Evolutionary conservation across 1,284 basidiomycete genomes (phyloP), one percentile per base, ranked within the genome.

Genomic region (Omphalotus olearius): DNA sequence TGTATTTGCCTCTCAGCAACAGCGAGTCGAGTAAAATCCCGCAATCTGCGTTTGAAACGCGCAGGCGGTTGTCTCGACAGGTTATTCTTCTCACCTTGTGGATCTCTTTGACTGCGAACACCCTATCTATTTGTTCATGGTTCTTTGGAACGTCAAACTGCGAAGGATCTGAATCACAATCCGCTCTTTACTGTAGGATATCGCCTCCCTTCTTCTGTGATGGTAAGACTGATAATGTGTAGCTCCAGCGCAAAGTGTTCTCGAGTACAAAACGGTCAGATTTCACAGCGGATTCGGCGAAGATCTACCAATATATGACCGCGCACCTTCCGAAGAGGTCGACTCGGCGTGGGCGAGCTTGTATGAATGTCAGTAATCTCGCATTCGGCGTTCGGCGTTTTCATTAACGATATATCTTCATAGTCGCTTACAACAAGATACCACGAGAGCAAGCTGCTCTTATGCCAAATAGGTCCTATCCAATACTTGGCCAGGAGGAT

Each of bases 271-370:
- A 46, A 38, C 42, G 16, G 55, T 61, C 41, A 57, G 60, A 51
- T 61, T 61, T 30, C 57, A 61, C 47, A 61, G 60, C 39, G 60
- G 57, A 7, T 60, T 61, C 36, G 60, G 60, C 7, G 11, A 36
- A 14, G 54, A 61, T 48, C 17, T 60, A 25, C 59, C 56, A 6
- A 56, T 61, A 25, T 62, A 57, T 30, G 60, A 62, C 44, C 59
- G 52, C 11, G 48, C 51, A 14, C 60, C 60, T 16, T 59, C 59
- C 13, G 54, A 56, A 36, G 57, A 57, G 23, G 60, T 62, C 13
- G 60, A 62, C 40, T 42, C 52, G 30, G 60, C 60, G 1, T 62
- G 60, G 60, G 38, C 48, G 11, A 36, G 51, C 42, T 52, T 62
- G 11, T 62, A 62, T 43, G 56, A 59, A 48, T 60, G 60, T 58